Evolutionary conservation across 208 protist genomes (phyloP).

Genomic region (Borovskyia barvae): DNA sequence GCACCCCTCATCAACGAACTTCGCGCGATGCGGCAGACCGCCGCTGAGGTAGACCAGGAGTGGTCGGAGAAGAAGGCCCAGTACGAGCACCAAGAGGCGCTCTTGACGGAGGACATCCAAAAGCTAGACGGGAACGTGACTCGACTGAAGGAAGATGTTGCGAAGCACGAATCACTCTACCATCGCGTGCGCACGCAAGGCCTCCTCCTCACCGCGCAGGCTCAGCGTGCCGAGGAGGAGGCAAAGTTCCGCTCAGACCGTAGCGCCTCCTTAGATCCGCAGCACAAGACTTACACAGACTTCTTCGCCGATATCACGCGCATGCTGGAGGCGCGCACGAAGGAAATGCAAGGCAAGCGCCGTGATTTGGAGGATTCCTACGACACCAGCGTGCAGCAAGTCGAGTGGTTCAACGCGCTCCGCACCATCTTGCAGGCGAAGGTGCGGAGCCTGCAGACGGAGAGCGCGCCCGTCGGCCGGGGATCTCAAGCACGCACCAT

Average conservation of each 20-base stretch:
- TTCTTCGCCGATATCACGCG: conserved; percentile 42
- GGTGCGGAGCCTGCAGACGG: conserved; percentile 17
- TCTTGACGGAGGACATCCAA: conserved; percentile 84
- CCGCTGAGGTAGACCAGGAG: conserved; percentile 82
- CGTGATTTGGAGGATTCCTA: conserved; percentile 85
- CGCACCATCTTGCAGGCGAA: conserved; percentile 36
- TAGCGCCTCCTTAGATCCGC: conserved; percentile 43
- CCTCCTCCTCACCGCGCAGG: conserved; percentile 46
- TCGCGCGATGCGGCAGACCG: conserved; percentile 73
- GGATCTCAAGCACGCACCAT: conserved; percentile 7
- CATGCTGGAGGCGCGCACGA: conserved; percentile 55
- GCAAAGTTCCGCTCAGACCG: conserved; percentile 29
- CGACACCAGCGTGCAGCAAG: conserved; percentile 76
- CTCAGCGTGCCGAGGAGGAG: conserved; percentile 60
- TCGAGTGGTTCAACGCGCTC: conserved; percentile 60
- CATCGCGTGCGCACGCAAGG: conserved; percentile 74
- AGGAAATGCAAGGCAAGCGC: conserved; percentile 70
- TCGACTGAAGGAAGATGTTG: conserved; percentile 65
- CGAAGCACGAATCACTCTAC: conserved; percentile 80
- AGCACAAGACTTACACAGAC: conserved; percentile 62
- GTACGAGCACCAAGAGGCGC: conserved; percentile 83
- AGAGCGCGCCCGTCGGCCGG: neutral
- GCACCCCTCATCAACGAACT: conserved; percentile 90
- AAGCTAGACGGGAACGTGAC: conserved; percentile 85
- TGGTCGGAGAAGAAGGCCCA: conserved; percentile 82